Conservation (phyloP, 495 filamentous ascomycete genomes). For the Daldinia concentrica region DNA sequence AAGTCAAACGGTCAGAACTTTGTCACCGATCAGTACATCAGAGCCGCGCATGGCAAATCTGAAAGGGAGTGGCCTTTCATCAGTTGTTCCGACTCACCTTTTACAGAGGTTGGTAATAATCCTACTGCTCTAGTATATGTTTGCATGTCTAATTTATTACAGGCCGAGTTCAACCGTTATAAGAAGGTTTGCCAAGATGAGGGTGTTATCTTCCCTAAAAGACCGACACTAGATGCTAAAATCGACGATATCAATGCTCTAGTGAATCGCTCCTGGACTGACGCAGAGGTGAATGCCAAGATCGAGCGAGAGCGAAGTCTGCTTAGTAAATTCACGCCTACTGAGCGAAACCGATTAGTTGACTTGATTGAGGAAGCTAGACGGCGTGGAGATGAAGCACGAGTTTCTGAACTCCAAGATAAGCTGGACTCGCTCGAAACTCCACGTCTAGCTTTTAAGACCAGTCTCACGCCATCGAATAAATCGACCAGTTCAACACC, state of each 20-base stretch:
- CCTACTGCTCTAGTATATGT: constrained; percentile 3
- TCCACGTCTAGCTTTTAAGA: constrained; percentile 75
- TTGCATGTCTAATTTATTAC: constrained; percentile 38
- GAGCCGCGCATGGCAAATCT: constrained; percentile 77
- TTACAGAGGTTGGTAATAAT: constrained; percentile 71
- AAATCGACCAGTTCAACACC: constrained; percentile 55
- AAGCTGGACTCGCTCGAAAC: constrained; percentile 73
- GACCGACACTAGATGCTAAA: constrained; percentile 70
- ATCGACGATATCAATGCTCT: constrained; percentile 83
- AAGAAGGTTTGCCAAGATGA: constrained; percentile 77
- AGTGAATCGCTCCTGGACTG: constrained; percentile 79
- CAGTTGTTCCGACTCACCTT: constrained; percentile 76
- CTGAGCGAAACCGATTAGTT: constrained; percentile 70
- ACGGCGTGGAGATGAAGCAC: constrained; percentile 67
- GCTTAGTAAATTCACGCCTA: constrained; percentile 65
- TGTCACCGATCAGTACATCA: constrained; percentile 78
- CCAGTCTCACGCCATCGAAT: constrained; percentile 59
- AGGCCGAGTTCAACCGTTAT: constrained; percentile 87
- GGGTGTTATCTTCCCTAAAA: constrained; percentile 73
- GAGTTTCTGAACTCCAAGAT: constrained; percentile 67
- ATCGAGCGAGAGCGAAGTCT: constrained; percentile 72
- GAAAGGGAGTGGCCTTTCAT: constrained; percentile 84
- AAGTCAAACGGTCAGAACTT: constrained; percentile 73
- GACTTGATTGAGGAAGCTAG: constrained; percentile 72
- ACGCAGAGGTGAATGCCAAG: constrained; percentile 79